These are phyloP conservation scores for Passiflora organensis DNA, from an alignment of 345 rosid genomes.

Conservation along the genomic window DNA sequence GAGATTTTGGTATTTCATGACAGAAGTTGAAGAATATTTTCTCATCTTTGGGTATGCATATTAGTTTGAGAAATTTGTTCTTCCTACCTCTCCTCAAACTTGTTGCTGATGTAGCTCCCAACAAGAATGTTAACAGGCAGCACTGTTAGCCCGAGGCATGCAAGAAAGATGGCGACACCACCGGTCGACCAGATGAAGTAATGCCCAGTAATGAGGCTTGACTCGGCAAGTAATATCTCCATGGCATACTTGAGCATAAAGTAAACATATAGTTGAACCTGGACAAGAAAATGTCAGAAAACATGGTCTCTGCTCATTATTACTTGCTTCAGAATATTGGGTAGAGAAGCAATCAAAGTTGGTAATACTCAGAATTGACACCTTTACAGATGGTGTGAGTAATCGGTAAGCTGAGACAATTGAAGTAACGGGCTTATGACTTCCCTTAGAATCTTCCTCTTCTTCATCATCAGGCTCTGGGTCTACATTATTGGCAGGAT, in stretches of 20 bases:
- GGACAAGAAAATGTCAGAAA: conserved; percentile 4
- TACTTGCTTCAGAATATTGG: no score
- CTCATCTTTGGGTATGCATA: no score
- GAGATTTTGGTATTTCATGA: no score
- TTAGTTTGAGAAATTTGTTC: no score
- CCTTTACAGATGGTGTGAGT: conserved; percentile 96
- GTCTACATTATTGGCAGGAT: conserved; percentile 42
- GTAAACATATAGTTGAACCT: conserved; percentile 89
- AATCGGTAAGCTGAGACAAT: conserved; percentile 63
- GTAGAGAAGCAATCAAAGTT: not conserved
- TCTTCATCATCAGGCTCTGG: conserved; percentile 55
- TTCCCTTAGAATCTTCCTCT: conserved; percentile 50
- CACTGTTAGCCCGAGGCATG: conserved; percentile 85
- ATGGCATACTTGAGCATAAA: conserved; percentile 94
- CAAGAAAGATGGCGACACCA: conserved; percentile 75
- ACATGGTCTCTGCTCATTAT: not conserved
- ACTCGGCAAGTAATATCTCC: conserved; percentile 86
- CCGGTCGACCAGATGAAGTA: conserved; percentile 81
- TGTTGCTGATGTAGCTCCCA: conserved; percentile 92
- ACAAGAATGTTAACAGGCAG: conserved; percentile 80
- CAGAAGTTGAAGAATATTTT: no score
- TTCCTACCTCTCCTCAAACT: conserved; percentile 98
- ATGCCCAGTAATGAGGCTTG: conserved; percentile 81
- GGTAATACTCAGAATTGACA: conserved; percentile 4
- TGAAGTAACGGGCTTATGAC: conserved; percentile 67